Conservation (phyloP, 1,139 yeast genomes). For the Geotrichum histeridarum region DNA sequence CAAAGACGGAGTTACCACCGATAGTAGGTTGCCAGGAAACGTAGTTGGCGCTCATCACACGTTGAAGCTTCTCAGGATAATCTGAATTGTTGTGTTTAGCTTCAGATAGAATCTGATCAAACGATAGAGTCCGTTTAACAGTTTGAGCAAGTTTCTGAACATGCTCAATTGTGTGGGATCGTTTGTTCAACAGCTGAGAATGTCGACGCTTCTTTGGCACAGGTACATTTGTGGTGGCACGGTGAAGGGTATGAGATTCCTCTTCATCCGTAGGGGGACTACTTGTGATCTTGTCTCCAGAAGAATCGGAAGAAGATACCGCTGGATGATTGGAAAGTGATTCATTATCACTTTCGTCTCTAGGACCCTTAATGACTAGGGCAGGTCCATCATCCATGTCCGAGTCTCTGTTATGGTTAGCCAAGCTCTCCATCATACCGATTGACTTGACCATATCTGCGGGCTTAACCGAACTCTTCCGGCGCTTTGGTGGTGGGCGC, state of each 20-base stretch:
- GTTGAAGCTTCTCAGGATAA: slow-evolving; percentile 13
- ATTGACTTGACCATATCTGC: slow-evolving; percentile 69
- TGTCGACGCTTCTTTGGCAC: not conserved
- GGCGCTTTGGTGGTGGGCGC: slow-evolving; percentile 39
- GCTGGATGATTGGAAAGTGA: not conserved
- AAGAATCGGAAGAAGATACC: not conserved
- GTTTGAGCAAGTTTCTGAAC: slow-evolving; percentile 1
- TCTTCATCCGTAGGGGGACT: not conserved
- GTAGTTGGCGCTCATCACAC: slow-evolving; percentile 45
- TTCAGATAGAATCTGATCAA: slow-evolving; percentile 71
- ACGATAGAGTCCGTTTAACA: slow-evolving; percentile 54
- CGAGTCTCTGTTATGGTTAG: slow-evolving; percentile 1
- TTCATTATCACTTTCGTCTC: slow-evolving; percentile 41
- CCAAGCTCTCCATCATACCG: slow-evolving; percentile 50
- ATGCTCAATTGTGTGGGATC: slow-evolving; percentile 4
- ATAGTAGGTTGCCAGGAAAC: slow-evolving; percentile 88
- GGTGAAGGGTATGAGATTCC: not conserved
- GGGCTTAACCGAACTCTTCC: slow-evolving; percentile 56
- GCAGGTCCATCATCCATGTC: slow-evolving; percentile 67
- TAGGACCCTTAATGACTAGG: slow-evolving; percentile 71
- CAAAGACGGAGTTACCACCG: slow-evolving; percentile 93
- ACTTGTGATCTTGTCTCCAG: not conserved
- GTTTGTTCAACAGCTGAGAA: not conserved
- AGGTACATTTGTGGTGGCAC: slow-evolving; percentile 1
- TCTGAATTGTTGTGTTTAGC: slow-evolving; percentile 37